Base-by-base conservation (phyloP, 2,329 filamentous ascomycete genomes). In the Ophiocordyceps robertsii region DNA sequence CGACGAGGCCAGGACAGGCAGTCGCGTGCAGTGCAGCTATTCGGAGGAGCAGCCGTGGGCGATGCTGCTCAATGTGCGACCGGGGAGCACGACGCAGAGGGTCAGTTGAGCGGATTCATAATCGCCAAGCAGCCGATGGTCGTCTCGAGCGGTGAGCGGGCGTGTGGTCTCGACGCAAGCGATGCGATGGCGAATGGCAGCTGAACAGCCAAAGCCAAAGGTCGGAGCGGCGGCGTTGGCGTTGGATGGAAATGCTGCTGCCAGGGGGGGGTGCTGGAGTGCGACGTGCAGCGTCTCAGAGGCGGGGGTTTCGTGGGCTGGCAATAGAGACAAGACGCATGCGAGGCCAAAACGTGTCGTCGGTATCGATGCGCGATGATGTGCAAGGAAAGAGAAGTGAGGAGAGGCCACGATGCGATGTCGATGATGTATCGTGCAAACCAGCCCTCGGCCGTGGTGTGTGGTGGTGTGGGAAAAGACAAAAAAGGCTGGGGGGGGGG, bases 401-500 rank as follows among this genome's bases (percentile, higher is more conserved):
- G n/a, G 17, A 16, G 9, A 36, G 33, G 33, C 24, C 6, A 27
- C 17, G 37, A 11, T 17, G 37, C 24, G n/a, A 27, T 27, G 13
- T 36, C 17, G 33, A 10, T 36, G 33, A 36, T 36, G 33, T 16
- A 36, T 14, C 14, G n/a, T 36, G 16, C 33, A 36, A 36, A 16
- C n/a, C 17, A 16, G 33, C 9, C 33, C 4, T 19, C 4, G n/a
- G n/a, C n/a, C n/a, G n/a, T 19, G 19, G 19, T 16, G 33, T n/a
- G n/a, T n/a, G 24, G 33, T 36, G 38, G 29, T 30, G n/a, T 44
- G 52, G 47, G 38, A 44, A 56, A 51, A 51, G 44, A 49, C 35
- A 45, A 55, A 45, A 55, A 56, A 57, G 54, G 54, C 54, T 57
- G 54, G 54, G 54, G 52, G 48, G 44, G 40, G 47, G 35, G 21